These are phyloP conservation scores for Imleria badia DNA, from an alignment of 768 basidiomycete genomes.

Conservation along the genomic window DNA sequence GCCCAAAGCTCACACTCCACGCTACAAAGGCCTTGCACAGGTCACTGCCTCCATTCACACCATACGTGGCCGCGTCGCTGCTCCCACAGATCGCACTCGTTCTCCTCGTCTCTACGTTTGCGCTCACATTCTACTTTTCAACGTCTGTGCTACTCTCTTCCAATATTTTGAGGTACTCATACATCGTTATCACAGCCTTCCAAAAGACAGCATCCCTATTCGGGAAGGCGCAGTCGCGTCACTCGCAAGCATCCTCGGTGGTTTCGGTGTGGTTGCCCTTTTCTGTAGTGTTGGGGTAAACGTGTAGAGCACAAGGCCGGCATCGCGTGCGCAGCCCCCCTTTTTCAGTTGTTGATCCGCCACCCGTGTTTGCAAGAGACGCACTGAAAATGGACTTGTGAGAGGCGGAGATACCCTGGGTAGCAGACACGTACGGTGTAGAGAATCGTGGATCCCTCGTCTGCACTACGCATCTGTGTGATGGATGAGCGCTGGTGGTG, in stretches of 20 bases:
- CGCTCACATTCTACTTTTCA: conserved; percentile 88
- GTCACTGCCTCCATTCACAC: conserved; percentile 67
- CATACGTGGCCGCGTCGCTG: conserved; percentile 61
- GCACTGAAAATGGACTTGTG: conserved; percentile 48
- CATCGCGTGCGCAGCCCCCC: neutral
- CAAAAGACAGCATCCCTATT: conserved; percentile 64
- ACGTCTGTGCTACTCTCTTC: conserved; percentile 50
- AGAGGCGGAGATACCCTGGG: neutral
- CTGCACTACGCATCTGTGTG: conserved; percentile 77
- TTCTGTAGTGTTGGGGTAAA: conserved; percentile 46
- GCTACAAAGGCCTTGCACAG: conserved; percentile 56
- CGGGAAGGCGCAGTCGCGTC: conserved; percentile 71
- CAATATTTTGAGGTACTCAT: conserved; percentile 2
- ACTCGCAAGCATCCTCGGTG: conserved; percentile 75
- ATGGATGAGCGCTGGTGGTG: neutral
- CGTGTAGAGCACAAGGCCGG: conserved; percentile 25
- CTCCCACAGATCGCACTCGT: conserved; percentile 76
- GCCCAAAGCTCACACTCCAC: conserved; percentile 3
- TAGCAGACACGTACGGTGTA: conserved; percentile 70
- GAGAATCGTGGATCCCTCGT: conserved; percentile 92
- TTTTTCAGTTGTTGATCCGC: conserved; percentile 71
- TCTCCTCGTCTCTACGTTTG: conserved; percentile 74
- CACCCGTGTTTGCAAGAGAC: conserved; percentile 75
- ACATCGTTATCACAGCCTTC: conserved; percentile 52
- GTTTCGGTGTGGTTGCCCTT: conserved; percentile 86